Conservation (phyloP, 768 basidiomycete species). For the Piloderma croceum region DNA sequence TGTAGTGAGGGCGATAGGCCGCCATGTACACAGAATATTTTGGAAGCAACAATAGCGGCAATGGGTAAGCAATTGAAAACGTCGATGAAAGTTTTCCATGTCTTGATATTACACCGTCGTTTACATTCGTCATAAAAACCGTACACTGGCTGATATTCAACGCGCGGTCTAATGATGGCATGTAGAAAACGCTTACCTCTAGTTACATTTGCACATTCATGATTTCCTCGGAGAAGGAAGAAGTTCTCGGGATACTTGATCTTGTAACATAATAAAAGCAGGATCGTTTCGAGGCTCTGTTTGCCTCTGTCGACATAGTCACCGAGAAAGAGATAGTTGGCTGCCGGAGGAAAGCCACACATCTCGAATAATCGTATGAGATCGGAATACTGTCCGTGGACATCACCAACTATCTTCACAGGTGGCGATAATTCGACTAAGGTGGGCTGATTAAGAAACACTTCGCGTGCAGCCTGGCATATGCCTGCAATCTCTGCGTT, state of each 20-base stretch:
- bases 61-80: conserved; percentile 99
- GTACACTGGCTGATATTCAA: conserved; percentile 67
- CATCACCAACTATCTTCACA: conserved; percentile 99
- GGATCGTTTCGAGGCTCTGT: conserved; percentile 96
- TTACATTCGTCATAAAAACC: conserved; percentile 99
- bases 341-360: conserved; percentile 97
- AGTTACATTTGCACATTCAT: conserved; percentile 99
- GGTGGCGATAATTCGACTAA: conserved; percentile 96
- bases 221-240: conserved; percentile 95
- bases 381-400: conserved; percentile 98
- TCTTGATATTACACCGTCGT: conserved; percentile 98
- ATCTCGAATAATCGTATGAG: conserved; percentile 98
- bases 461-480: conserved; percentile 92
- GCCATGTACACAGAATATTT: conserved; percentile 99
- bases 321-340: conserved; percentile 97
- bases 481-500: conserved; percentile 93
- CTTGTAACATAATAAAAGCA: conserved; percentile 96
- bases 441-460: conserved; percentile 94
- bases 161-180: conserved; percentile 6
- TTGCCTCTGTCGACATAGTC: conserved; percentile 99
- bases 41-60: conserved; percentile 96
- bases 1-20: conserved; percentile 90
- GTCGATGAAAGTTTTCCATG: conserved; percentile 99
- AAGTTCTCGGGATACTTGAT: conserved; percentile 99
- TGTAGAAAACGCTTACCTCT: conserved; percentile 58